phyloP scores from a whole-genome alignment of 306 rosid genomes.

The Canavalia gladiata region DNA sequence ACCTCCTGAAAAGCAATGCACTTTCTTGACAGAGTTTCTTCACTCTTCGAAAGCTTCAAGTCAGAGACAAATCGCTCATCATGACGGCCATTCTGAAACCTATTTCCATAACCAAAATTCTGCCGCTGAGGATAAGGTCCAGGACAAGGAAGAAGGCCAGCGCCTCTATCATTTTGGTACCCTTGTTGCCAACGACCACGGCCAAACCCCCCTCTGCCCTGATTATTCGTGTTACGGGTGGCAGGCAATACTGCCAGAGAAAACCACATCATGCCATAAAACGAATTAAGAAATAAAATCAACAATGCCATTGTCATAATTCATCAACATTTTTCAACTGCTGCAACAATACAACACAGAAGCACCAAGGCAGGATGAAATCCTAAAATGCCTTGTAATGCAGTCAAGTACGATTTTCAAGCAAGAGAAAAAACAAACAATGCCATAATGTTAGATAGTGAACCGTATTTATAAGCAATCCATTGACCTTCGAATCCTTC shows the following conservation, averaged over 20 bases:
- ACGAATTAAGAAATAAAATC: constrained; percentile 49
- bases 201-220: constrained; percentile 60
- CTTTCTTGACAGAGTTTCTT: constrained; percentile 66
- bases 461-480: neutral
- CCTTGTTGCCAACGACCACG: constrained; percentile 67
- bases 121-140: constrained; percentile 92
- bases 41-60: constrained; percentile 87
- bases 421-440: neutral
- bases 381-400: constrained; percentile 21
- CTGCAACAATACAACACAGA: constrained; percentile 30
- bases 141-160: constrained; percentile 94
- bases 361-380: neutral
- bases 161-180: constrained; percentile 80
- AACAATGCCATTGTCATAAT: constrained; percentile 40
- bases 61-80: constrained; percentile 92
- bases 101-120: constrained; percentile 73
- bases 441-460: neutral
- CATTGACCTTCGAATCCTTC: neutral
- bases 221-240: constrained; percentile 51
- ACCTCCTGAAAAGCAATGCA: constrained; percentile 70
- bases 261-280: constrained; percentile 52
- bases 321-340: constrained; percentile 25
- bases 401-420: neutral
- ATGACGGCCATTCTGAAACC: constrained; percentile 71
- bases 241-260: constrained; percentile 66